A percentile compares a stretch with the other conserved stretches of the same genome.
phyloP scores from a whole-genome alignment of 768 basidiomycete genomes.

The Rhodotorula taiwanensis region DNA sequence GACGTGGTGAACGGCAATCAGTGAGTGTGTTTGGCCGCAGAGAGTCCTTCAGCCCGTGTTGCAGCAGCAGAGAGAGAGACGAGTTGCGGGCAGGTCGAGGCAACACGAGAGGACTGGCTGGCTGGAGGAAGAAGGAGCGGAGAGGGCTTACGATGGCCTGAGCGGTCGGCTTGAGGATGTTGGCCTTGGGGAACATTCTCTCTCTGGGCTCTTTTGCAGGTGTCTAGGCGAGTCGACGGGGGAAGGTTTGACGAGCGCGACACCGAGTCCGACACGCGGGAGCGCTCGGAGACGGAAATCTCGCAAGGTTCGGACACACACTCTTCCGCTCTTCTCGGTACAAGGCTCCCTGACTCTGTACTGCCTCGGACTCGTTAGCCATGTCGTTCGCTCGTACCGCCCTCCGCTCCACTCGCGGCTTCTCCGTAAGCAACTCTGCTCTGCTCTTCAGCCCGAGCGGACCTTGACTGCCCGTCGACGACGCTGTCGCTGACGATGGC shows the following conservation, averaged over 20 bases:
- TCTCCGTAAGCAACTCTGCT: too few relatives aligned
- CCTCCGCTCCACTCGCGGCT: constrained; percentile 21
- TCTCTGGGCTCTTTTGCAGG: background rate
- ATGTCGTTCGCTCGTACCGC: constrained; percentile 19
- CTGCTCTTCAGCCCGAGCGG: too few relatives aligned
- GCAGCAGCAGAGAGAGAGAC: background rate
- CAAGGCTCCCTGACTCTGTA: background rate
- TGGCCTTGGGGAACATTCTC: constrained; percentile 22
- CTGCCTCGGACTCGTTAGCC: background rate
- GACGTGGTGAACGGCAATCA: too few relatives aligned
- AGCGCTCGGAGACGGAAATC: background rate
- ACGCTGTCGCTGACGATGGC: background rate
- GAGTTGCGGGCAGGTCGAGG: background rate
- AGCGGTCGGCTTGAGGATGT: constrained; percentile 16
- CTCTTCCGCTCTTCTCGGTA: background rate
- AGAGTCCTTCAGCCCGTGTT: too few relatives aligned
- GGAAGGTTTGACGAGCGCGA: background rate
- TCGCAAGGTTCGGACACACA: background rate
- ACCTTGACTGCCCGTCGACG: background rate
- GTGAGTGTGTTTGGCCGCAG: background rate
- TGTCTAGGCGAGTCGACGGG: background rate
- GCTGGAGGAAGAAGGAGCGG: background rate
- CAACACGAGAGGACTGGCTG: background rate
- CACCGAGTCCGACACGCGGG: background rate
- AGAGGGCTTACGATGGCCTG: constrained; percentile 12